Evolutionary conservation across 768 basidiomycete species (phyloP), one percentile per base, ranked within the genome.

Genomic region (Favolaschia claudopus): DNA sequence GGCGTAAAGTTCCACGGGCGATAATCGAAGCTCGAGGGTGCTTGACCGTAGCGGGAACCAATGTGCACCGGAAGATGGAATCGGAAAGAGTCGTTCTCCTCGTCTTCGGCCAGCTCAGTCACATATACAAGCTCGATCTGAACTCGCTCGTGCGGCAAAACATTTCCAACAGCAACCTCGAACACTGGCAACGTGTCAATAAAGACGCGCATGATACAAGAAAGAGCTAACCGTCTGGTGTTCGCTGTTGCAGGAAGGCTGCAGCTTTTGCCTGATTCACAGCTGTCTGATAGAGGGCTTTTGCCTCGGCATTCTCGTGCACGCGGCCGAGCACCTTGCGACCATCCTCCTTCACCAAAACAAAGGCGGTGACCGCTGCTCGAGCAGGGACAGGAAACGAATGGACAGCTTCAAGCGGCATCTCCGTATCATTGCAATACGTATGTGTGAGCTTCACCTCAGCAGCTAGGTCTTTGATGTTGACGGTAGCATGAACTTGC

Each of bases 21-120:
- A n/a, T 40, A 27, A 2, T 47, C 7, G 15, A 3, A 17, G 17
- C 1, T 12, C 3, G 3, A 4, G 66, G 1, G 32, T 39, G 17
- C 36, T n/a, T n/a, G 25, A 2, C 66, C 66, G 31, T 65, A 67
- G n/a, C 66, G 66, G 14, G 57, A 43, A 19, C 60, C 63, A 20
- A 63, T 28, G 37, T 58, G 57, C 19, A 50, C 36, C 10, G 62
- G 62, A 2, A 63, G 43, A 33, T 63, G 62, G 17, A 63, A 63
- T 2, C 62, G 51, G 24, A 50, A 17, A 4, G 56, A 58, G 17
- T 63, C 62, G 15, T 43, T 62, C 33, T 57, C 61, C 20, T 62
- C 55, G 40, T 62, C 61, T 33, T 62, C 61, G 5, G 55, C 12
- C 3, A 62, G 27, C n/a, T 51, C 54, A 12, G 60, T 62, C 12